phyloP scores from a whole-genome alignment of 805 yeast genomes.

The Lipomyces kockii region DNA sequence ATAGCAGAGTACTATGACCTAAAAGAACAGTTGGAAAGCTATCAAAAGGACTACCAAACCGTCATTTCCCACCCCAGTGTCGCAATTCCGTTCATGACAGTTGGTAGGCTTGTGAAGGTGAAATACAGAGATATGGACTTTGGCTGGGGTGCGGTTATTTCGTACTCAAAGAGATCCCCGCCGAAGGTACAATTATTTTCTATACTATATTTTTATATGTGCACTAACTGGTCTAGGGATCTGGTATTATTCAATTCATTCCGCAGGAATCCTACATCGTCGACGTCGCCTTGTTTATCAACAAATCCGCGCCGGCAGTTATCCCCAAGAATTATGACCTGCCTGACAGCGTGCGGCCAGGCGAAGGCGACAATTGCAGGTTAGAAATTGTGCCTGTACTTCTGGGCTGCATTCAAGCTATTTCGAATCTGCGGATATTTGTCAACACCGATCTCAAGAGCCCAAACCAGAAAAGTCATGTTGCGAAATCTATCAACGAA shows the following conservation, averaged over 20 bases:
- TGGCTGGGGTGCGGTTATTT: slow-evolving; percentile 95
- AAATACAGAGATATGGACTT: slow-evolving; percentile 56
- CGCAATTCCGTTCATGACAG: slow-evolving; percentile 78
- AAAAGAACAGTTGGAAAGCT: slow-evolving; percentile 68
- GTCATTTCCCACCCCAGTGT: slow-evolving; percentile 92
- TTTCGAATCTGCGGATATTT: slow-evolving; percentile 80
- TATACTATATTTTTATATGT: not conserved
- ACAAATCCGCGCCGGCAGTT: slow-evolving; percentile 66
- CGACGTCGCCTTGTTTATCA: slow-evolving; percentile 80
- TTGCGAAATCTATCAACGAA: slow-evolving; percentile 75
- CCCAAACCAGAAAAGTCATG: slow-evolving; percentile 53
- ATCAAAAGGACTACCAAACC: slow-evolving; percentile 75
- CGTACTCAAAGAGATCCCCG: slow-evolving; percentile 66
- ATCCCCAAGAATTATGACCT: slow-evolving; percentile 63
- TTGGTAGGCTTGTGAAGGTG: slow-evolving; percentile 73
- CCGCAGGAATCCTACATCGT: slow-evolving; percentile 92
- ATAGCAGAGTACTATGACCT: slow-evolving; percentile 84
- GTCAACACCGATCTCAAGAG: slow-evolving; percentile 73
- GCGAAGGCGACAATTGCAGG: slow-evolving; percentile 66
- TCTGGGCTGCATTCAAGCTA: slow-evolving; percentile 68
- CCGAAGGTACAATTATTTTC: slow-evolving; percentile 41
- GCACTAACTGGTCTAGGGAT: not conserved
- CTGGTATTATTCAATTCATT: slow-evolving; percentile 45
- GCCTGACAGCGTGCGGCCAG: slow-evolving; percentile 88
- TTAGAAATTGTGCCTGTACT: slow-evolving; percentile 86